These are phyloP conservation scores for Penicillium brasilianum DNA, from an alignment of 2,329 filamentous ascomycete species.

Conservation along the genomic window DNA sequence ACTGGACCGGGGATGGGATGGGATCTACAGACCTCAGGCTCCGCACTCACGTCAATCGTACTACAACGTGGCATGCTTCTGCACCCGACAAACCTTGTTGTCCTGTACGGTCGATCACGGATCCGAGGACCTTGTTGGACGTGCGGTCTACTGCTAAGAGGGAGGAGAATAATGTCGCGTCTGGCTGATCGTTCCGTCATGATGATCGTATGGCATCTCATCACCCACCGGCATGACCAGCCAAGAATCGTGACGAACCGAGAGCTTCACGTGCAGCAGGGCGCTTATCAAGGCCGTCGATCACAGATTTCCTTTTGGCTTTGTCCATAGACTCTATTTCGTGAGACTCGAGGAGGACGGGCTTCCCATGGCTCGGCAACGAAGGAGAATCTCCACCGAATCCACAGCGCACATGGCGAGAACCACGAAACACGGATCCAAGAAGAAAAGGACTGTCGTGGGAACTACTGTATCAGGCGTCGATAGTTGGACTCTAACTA, in stretches of 20 bases:
- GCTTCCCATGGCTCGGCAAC: neutral
- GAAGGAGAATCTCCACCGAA: neutral
- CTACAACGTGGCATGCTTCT: constrained; percentile 8
- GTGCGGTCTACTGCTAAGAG: neutral
- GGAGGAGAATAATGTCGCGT: neutral
- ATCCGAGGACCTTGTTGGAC: neutral
- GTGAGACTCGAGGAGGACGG: neutral
- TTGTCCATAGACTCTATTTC: neutral
- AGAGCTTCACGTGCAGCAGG: constrained; percentile 27
- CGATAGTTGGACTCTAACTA: constrained; percentile 8
- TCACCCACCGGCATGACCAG: neutral
- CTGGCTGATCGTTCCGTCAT: neutral
- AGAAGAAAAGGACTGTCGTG: neutral
- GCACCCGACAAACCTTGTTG: constrained; percentile 2
- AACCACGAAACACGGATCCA: neutral
- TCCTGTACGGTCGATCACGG: neutral
- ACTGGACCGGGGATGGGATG: neutral
- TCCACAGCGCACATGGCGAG: constrained; percentile 5
- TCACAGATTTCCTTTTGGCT: constrained; percentile 15
- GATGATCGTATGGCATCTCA: neutral
- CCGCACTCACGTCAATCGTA: constrained; percentile 4
- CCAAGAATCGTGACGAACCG: neutral
- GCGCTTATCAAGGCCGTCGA: constrained; percentile 24
- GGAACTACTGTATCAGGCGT: constrained; percentile 3
- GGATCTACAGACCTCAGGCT: neutral